Base-by-base conservation (phyloP, 768 basidiomycete species). In the Lactifluus piperatus region DNA sequence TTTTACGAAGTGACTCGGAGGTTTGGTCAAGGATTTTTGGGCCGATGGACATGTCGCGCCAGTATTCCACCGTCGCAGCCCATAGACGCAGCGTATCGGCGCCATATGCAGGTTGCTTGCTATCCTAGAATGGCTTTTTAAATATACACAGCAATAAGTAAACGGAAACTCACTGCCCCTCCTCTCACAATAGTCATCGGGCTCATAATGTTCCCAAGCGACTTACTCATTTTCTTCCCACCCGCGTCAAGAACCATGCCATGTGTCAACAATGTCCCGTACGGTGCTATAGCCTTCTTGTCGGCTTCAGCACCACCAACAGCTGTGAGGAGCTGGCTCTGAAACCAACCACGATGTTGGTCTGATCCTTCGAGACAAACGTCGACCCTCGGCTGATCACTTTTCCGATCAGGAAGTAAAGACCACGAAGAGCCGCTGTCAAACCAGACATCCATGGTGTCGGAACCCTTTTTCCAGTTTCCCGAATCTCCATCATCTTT, bases 401-500 rank as follows among this genome's bases (percentile, higher is more conserved):
- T 71, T 20, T 71, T 76, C 51, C 76, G 73, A 37, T 73, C 73
- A 6, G 66, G 63, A 18, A 95, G 73, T 76, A 91, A 79, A 2
- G 91, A 85, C 95, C 95, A 99, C 4, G 94, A 90, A 2, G 89
- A 85, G 4, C 95, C 95, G 65, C 91, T 94, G 72, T 99, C 95
- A 65, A 97, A 98, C 95, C 95, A 99, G 16, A 99, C 95, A 70
- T 99, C 95, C 85, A 98, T 93, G 2, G 95, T 99, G 69, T 99
- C 95, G 2, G 81, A 85, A 9, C 94, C 88, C 69, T 92, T 94
- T 48, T 75, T 72, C 83, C 86, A 94, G 37, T 57, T 57, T 24
- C 29, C 47, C 45, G 11, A 26, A 51, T 51, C 29, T 3, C 27
- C 49, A 13, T 61, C 63, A 1, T 71, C 71, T 54, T 77, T 72